These are phyloP conservation scores for Patellifolia procumbens DNA, from an alignment of 179 eudicot species.

Conservation along the genomic window DNA sequence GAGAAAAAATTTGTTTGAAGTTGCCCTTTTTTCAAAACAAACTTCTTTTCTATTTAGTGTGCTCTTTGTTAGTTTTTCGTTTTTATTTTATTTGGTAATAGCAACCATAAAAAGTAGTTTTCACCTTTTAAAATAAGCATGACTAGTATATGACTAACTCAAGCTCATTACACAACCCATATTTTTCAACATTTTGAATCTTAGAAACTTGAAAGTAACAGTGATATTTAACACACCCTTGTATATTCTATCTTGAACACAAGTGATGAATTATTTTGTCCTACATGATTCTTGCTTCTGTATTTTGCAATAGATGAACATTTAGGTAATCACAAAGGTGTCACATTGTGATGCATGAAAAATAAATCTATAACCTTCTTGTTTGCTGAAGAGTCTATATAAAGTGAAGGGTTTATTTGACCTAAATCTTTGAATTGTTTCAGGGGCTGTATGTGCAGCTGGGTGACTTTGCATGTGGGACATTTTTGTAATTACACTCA, in stretches of 20 bases:
- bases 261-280: not conserved
- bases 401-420: not conserved
- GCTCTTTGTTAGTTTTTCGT: no score
- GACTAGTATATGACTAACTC: no score
- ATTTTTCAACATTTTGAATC: no score
- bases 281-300: not conserved
- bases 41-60: no score
- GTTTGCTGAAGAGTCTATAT: not conserved
- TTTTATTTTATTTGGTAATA: no score
- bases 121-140: no score
- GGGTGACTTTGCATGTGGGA: slow-evolving; percentile 25
- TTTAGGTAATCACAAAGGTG: not conserved
- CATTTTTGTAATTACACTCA: slow-evolving; percentile 16
- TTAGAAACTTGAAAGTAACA: no score
- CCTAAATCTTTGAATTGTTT: slow-evolving; percentile 21
- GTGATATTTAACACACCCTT: no score
- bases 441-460: slow-evolving; percentile 46
- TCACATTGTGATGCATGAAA: not conserved
- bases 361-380: slow-evolving; percentile 1
- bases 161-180: no score
- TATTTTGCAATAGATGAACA: slow-evolving; percentile 5
- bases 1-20: not conserved
- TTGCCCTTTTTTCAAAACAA: no score
- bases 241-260: no score
- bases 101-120: no score